Percentiles rank a stretch among this genome's conserved stretches.
Conservation (phyloP, 2,329 filamentous ascomycete genomes). For the Gyromitra esculenta region DNA sequence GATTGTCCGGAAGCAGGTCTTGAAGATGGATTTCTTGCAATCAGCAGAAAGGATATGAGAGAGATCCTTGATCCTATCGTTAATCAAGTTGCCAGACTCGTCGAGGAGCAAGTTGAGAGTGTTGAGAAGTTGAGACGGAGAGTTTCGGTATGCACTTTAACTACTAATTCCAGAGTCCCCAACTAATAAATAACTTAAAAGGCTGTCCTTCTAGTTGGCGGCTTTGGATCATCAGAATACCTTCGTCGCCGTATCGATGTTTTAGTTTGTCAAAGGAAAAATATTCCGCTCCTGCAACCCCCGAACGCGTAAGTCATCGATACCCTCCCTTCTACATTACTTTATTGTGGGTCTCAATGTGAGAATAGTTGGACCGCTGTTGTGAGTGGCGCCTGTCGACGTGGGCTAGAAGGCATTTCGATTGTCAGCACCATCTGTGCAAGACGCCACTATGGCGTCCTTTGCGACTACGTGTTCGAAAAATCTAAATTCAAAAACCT, state of each 20-base stretch:
- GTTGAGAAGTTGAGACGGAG: conserved; percentile 52
- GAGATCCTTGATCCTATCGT: conserved; percentile 57
- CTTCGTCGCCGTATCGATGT: conserved; percentile 70
- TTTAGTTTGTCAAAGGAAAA: conserved; percentile 62
- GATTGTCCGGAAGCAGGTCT: conserved; percentile 41
- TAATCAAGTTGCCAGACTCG: conserved; percentile 54
- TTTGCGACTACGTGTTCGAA: conserved; percentile 8
- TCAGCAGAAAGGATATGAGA: conserved; percentile 50
- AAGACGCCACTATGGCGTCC: conserved; percentile 76
- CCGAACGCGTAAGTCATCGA: conserved; percentile 59
- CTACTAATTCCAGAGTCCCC: background rate
- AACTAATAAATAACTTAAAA: conserved; percentile 18
- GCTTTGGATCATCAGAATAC: conserved; percentile 52
- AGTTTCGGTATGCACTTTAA: conserved; percentile 36
- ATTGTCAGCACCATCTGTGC: conserved; percentile 80
- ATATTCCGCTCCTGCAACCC: conserved; percentile 65
- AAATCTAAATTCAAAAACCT: conserved; percentile 1
- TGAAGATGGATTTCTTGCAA: conserved; percentile 52
- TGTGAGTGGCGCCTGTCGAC: conserved; percentile 71
- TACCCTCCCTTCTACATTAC: conserved; percentile 60
- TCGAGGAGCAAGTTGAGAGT: conserved; percentile 56
- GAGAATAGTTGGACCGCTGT: conserved; percentile 44
- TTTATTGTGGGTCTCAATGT: conserved; percentile 72
- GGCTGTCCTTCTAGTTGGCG: conserved; percentile 52
- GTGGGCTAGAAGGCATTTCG: conserved; percentile 76